Percentiles rank a stretch among this genome's conserved stretches.
Evolutionary conservation across 73 alveolate genomes (phyloP).

Genomic region (Paramecium bursaria): DNA sequence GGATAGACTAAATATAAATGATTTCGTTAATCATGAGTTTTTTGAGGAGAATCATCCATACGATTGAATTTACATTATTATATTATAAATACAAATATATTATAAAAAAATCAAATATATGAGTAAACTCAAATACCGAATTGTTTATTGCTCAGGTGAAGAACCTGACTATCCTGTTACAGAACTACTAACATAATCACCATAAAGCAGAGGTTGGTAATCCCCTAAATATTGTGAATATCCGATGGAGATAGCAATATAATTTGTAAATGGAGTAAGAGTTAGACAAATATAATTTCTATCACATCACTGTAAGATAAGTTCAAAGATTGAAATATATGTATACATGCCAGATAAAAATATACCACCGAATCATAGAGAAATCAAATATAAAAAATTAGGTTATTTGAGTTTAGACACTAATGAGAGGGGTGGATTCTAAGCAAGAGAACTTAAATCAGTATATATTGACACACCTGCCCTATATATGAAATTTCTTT

Average conservation of each 20-base stretch:
- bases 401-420: conserved; percentile 98
- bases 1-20: conserved; percentile 19
- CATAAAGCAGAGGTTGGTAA: conserved; percentile 95
- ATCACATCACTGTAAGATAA: conserved; percentile 95
- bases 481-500: conserved; percentile 83
- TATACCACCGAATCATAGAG: conserved; percentile 81
- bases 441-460: conserved; percentile 96
- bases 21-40: conserved; percentile 46
- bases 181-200: conserved; percentile 91
- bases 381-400: conserved; percentile 93
- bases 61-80: too few relatives aligned
- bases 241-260: conserved; percentile 91
- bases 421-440: conserved; percentile 97
- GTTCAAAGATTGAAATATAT: conserved; percentile 91
- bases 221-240: conserved; percentile 93
- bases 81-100: too few relatives aligned
- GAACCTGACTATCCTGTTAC: conserved; percentile 95
- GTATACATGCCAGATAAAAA: conserved; percentile 90
- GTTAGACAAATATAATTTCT: conserved; percentile 92
- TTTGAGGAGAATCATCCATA: too few relatives aligned
- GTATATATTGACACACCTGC: conserved; percentile 91
- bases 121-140: conserved; percentile 87
- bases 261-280: conserved; percentile 89
- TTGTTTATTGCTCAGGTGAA: conserved; percentile 94
- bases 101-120: too few relatives aligned